These are phyloP conservation scores for Ganoderma boninense DNA, from an alignment of 1,284 basidiomycete species.

Conservation along the genomic window DNA sequence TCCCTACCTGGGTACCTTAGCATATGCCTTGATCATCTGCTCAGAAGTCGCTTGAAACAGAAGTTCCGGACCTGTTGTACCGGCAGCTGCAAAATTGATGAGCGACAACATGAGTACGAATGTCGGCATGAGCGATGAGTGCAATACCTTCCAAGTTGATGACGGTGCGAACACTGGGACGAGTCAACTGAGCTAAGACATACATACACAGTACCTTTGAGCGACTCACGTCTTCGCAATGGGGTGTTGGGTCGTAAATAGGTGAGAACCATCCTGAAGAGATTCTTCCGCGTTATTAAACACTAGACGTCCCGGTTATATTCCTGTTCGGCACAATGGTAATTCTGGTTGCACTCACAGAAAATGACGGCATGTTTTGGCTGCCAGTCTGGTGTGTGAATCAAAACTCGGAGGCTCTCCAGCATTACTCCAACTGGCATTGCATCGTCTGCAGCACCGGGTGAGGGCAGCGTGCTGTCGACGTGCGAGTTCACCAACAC, in stretches of 20 bases:
- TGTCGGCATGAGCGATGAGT: not conserved
- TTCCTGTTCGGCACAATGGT: not conserved
- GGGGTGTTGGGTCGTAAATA: constrained; percentile 89
- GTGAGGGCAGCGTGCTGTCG: constrained; percentile 83
- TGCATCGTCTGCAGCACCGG: constrained; percentile 92
- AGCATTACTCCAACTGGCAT: constrained; percentile 92
- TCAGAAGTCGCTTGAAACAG: constrained; percentile 96
- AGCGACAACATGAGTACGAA: too few species aligned
- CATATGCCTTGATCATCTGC: constrained; percentile 94
- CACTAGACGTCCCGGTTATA: constrained; percentile 55
- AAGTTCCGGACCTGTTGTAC: constrained; percentile 87
- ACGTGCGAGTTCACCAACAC: constrained; percentile 92
- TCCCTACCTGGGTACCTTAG: constrained; percentile 77
- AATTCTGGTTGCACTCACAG: constrained; percentile 56
- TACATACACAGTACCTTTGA: not conserved
- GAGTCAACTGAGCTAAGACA: not conserved
- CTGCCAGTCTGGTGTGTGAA: constrained; percentile 76
- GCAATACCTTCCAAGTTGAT: constrained; percentile 88
- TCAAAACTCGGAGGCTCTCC: constrained; percentile 85
- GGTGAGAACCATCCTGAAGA: constrained; percentile 94
- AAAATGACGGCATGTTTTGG: constrained; percentile 89
- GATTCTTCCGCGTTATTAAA: constrained; percentile 97
- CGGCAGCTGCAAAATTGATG: constrained; percentile 67
- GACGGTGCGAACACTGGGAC: constrained; percentile 80
- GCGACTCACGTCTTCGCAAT: constrained; percentile 71